Conservation (phyloP, 306 rosid genomes). For the Alnus glutinosa region DNA sequence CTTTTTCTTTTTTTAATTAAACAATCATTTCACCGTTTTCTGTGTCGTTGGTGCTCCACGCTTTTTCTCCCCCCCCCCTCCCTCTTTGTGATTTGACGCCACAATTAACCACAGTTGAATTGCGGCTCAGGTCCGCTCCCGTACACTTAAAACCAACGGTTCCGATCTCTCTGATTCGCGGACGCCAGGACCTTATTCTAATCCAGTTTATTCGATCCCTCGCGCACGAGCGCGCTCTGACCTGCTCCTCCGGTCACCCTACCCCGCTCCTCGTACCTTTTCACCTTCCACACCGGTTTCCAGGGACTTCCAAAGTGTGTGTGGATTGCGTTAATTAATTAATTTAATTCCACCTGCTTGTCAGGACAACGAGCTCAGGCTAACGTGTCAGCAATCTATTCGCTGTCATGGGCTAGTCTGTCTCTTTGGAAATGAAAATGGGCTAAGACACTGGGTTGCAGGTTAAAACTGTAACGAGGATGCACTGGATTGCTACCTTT, state of each 20-base stretch:
- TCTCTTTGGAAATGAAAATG: background rate
- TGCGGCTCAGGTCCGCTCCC: constrained; percentile 40
- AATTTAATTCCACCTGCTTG: background rate
- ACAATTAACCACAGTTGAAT: constrained; percentile 43
- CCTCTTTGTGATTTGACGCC: constrained; percentile 37
- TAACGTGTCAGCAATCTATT: constrained; percentile 16
- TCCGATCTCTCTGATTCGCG: constrained; percentile 33
- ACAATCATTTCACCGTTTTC: background rate
- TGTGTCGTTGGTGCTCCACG: constrained; percentile 13
- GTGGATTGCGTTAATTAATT: background rate
- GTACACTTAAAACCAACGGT: constrained; percentile 32
- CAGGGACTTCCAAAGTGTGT: background rate
- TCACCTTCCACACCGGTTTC: constrained; percentile 33
- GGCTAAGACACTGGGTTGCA: background rate
- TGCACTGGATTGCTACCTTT: constrained; percentile 20
- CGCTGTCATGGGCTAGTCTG: background rate
- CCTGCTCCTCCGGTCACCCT: constrained; percentile 39
- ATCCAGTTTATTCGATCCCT: constrained; percentile 28
- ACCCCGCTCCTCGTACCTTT: background rate
- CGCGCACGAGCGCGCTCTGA: constrained; percentile 10
- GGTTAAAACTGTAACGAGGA: background rate
- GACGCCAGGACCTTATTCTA: constrained; percentile 45
- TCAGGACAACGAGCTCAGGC: background rate
- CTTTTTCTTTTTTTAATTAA: background rate
- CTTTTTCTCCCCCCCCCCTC: background rate